These are phyloP conservation scores for Phytophthora crassamura DNA, from an alignment of 352 stramenopile genomes.

Conservation along the genomic window DNA sequence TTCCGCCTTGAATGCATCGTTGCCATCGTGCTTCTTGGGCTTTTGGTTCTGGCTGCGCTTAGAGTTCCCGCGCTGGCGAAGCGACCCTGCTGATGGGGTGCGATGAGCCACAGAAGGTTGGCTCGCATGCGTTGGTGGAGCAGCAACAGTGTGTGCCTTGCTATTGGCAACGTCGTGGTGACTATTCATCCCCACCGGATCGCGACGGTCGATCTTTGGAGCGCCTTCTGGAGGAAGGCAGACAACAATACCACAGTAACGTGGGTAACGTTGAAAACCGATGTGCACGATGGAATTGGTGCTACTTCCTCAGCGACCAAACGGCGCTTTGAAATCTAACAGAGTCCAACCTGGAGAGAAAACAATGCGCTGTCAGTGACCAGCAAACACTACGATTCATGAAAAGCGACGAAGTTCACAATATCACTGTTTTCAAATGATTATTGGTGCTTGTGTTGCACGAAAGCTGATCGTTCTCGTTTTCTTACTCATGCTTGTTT, in stretches of 20 bases:
- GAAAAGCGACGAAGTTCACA: too few species aligned
- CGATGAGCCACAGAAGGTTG: conserved; percentile 7
- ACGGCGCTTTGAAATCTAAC: too few species aligned
- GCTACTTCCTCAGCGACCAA: too few species aligned
- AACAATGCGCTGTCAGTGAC: too few species aligned
- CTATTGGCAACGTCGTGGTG: neutral
- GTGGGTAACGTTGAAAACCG: too few species aligned
- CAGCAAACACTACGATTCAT: too few species aligned
- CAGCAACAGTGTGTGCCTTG: conserved; percentile 8
- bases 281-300: too few species aligned
- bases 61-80: conserved; percentile 13
- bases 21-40: conserved; percentile 13
- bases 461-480: too few species aligned
- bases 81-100: conserved; percentile 1
- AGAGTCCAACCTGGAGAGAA: too few species aligned
- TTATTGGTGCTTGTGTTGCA: too few species aligned
- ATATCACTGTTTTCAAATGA: too few species aligned
- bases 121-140: neutral
- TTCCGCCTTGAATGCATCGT: conserved; percentile 2
- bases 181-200: conserved; percentile 9
- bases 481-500: neutral
- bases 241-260: neutral
- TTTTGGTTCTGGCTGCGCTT: conserved; percentile 29
- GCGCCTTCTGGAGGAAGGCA: conserved; percentile 4
- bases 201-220: neutral